These are phyloP conservation scores for Lagenidium sp. DNA, from an alignment of 352 stramenopile species.

Conservation along the genomic window DNA sequence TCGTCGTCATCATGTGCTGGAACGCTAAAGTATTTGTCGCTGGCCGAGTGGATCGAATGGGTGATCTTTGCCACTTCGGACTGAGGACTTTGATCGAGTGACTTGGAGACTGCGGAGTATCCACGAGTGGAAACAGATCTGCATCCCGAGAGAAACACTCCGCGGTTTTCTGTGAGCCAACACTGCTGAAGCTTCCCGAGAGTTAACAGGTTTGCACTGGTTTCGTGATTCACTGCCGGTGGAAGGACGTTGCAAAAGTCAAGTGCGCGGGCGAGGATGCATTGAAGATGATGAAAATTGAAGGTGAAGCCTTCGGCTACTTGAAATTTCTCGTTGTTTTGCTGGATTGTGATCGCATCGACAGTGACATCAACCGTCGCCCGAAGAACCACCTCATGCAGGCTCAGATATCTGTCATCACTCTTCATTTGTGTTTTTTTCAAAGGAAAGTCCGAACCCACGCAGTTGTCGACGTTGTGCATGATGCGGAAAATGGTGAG, in stretches of 20 bases:
- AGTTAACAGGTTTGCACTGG: slow-evolving; percentile 23
- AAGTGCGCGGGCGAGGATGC: slow-evolving; percentile 28
- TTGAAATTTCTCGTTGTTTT: slow-evolving; percentile 5
- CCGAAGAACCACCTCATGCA: slow-evolving; percentile 39
- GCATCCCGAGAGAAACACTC: slow-evolving; percentile 30
- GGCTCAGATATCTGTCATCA: slow-evolving; percentile 20
- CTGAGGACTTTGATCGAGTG: too few relatives aligned
- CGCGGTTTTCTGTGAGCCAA: slow-evolving; percentile 43
- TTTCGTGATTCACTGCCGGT: not conserved
- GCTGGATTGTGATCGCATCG: slow-evolving; percentile 29
- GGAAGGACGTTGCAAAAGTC: slow-evolving; percentile 8
- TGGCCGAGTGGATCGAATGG: slow-evolving; percentile 20
- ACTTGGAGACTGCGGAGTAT: too few relatives aligned
- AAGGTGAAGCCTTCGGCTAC: slow-evolving; percentile 20
- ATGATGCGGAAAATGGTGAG: slow-evolving; percentile 40
- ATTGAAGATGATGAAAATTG: slow-evolving; percentile 41
- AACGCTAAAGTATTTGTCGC: slow-evolving; percentile 68
- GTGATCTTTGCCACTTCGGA: slow-evolving; percentile 17
- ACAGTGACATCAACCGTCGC: slow-evolving; percentile 38
- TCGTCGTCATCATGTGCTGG: slow-evolving; percentile 19
- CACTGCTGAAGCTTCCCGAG: slow-evolving; percentile 53
- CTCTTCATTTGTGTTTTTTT: too few relatives aligned
- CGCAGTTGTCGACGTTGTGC: slow-evolving; percentile 24
- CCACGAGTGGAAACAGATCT: too few relatives aligned
- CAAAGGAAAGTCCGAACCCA: too few relatives aligned